Evolutionary conservation across 2,329 filamentous ascomycete genomes (phyloP), one percentile per base, ranked within the genome.

Genomic region (Trichoderma sp.): DNA sequence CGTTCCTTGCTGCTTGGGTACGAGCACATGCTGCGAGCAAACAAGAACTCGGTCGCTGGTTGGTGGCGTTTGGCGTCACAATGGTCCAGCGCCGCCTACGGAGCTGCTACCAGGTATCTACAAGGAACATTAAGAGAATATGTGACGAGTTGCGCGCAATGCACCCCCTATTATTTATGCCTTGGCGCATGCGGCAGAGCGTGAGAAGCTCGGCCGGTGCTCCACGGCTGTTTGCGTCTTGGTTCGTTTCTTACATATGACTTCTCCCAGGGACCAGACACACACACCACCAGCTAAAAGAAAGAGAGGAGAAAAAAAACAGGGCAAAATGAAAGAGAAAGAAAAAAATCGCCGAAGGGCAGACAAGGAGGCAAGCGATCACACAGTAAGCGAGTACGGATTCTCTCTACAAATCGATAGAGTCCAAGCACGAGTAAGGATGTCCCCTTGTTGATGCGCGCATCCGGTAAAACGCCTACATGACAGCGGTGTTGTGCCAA

Each of bases 241-340:
- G 66, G 21, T 59, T 56, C 29, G n/a, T 68, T 56, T 56, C n/a
- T 68, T 56, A 68, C 66, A 68, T 27, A 33, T 68, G 66, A 59
- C 16, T 14, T 33, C 29, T 21, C 4, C 38, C 65, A 33, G 18
- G 65, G n/a, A 68, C 63, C 41, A 21, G 53, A 27, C 21, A 59
- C 18, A 18, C 12, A 50, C 14, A n/a, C 27, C 24, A 9, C n/a
- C 18, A 50, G 45, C 18, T 41, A 41, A 41, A 41, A 50, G 45
- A 50, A 11, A 11, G 38, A 8, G 38, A 18, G 3, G 41, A 50
- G 18, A n/a, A 9, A 50, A 8, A n/a, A 9, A 8, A 18, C n/a
- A 50, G 7, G 18, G 18, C 18, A 50, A n/a, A 50, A n/a, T 50
- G 8, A 50, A 50, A 50, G 18, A 21, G 8, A n/a, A 9, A 50